Percentiles rank a stretch among this genome's conserved stretches.
These are phyloP conservation scores for Leucocoprinus leucothites DNA, from an alignment of 768 basidiomycete genomes.

Conservation along the genomic window DNA sequence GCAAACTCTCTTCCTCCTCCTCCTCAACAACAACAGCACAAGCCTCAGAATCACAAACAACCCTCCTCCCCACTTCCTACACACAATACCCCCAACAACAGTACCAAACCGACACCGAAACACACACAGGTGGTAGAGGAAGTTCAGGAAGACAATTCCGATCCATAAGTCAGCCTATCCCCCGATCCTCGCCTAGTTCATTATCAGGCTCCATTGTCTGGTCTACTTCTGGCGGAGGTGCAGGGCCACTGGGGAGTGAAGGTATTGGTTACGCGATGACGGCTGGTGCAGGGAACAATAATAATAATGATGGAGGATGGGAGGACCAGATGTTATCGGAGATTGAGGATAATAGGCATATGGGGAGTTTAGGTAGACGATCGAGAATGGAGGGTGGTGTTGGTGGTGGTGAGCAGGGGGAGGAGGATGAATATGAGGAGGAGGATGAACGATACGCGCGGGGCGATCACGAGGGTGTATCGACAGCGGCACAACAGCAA, in stretches of 20 bases:
- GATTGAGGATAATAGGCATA: slow-evolving; percentile 11
- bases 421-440: background rate
- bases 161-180: slow-evolving; percentile 34
- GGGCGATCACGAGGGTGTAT: background rate
- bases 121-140: background rate
- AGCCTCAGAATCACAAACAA: background rate
- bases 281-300: background rate
- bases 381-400: background rate
- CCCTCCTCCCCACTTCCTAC: background rate
- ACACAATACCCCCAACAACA: background rate
- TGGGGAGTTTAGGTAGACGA: slow-evolving; percentile 5
- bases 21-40: background rate
- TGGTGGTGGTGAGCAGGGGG: background rate
- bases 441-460: background rate
- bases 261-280: background rate
- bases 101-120: slow-evolving; percentile 2
- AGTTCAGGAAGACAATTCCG: slow-evolving; percentile 15
- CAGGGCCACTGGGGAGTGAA: background rate
- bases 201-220: slow-evolving; percentile 29
- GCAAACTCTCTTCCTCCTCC: background rate
- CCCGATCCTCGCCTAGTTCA: slow-evolving; percentile 26
- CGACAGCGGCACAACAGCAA: background rate
- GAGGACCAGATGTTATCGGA: slow-evolving; percentile 5
- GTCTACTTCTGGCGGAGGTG: background rate
- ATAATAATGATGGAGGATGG: background rate